Evolutionary conservation across 257 asterid species (phyloP).

Genomic region (Ocimum tenuiflorum): DNA sequence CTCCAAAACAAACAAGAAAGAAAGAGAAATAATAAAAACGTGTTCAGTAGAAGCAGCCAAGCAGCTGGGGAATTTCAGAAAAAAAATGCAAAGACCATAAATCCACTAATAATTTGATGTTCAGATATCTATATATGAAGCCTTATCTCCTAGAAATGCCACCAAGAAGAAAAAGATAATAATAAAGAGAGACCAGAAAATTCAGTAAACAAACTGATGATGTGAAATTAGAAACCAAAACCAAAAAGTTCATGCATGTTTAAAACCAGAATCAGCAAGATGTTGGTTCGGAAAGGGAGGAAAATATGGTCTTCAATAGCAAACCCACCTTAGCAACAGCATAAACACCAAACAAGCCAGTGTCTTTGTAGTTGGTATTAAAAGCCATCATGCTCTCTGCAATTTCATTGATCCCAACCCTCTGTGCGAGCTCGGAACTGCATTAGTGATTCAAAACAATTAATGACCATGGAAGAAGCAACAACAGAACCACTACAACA

Average conservation of each 20-base stretch:
- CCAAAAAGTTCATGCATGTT: neutral
- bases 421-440: constrained; percentile 79
- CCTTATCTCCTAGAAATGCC: neutral
- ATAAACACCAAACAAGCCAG: constrained; percentile 88
- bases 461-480: constrained; percentile 1
- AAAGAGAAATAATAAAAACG: neutral
- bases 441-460: constrained; percentile 15
- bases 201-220: neutral
- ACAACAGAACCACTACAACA: neutral
- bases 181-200: neutral
- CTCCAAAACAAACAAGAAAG: neutral
- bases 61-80: neutral
- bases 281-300: neutral
- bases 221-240: neutral
- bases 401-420: constrained; percentile 61
- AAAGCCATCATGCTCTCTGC: constrained; percentile 96
- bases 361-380: constrained; percentile 80
- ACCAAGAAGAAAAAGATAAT: neutral
- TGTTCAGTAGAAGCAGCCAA: neutral
- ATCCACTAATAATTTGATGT: neutral
- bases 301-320: neutral
- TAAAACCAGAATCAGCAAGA: neutral
- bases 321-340: constrained; percentile 76
- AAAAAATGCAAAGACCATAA: neutral
- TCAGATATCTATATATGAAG: neutral